Evolutionary conservation across 2,329 filamentous ascomycete genomes (phyloP), one percentile per base, ranked within the genome.

Genomic region (Monosporascus sp.): DNA sequence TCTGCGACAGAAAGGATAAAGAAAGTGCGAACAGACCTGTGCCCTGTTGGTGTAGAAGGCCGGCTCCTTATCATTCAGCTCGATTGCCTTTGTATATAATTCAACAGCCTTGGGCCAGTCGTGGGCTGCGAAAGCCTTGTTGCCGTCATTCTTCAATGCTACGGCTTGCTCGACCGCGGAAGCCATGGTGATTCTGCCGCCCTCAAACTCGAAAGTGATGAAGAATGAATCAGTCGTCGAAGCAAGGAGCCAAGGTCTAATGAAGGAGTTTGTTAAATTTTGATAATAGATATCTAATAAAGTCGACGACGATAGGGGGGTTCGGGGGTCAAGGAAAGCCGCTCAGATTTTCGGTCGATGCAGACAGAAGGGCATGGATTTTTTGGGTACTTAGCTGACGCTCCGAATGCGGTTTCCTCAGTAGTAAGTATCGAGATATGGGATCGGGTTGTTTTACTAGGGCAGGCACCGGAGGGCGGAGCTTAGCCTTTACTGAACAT

Each of bases 31-130:
- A 74, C 80, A 58, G 71, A 96, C 93, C 82, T 97, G 93, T 20
- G 94, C 94, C 69, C 94, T 82, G 74, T 99, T 99, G 64, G 90
- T 91, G 74, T 85, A 97, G 75, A 92, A 97, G 0, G 92, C 88
- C 6, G 92, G 89, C 66, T 97, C 88, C 62, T 88, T 79, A 67
- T 87, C 83, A 72, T 96, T 86, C 61, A 89, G 74, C 55, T 88
- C 85, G 67, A 99, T 97, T 25, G 93, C 93, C 72, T 95, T 82
- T 51, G 84, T 84, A 72, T 99, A 99, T 61, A 85, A 84, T 2
- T 92, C 85, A 58, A 96, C 80, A 7, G 94, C 94, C 3, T 80
- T 75, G 11, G 81, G 82, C 88, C 89, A 99, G 76, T 97, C 88
- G 65, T 96, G 90, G 34, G 84, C 78, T 52, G 85, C 84, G 73